Base-by-base conservation (phyloP, 2,329 filamentous ascomycete species). In the Emmonsia crescens region DNA sequence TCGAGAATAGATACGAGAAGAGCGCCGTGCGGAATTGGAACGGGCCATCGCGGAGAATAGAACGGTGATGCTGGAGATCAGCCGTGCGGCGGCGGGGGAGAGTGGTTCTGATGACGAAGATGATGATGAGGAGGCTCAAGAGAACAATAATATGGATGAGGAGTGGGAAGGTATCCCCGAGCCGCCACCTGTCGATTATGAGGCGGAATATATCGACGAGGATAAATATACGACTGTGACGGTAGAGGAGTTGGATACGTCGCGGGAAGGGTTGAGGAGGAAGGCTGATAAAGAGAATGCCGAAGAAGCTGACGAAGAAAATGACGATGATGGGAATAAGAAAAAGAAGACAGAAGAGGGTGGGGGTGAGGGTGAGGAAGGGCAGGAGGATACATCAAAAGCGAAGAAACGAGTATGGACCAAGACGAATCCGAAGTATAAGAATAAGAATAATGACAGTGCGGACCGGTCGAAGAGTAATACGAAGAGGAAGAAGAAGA, bases 191-290 rank as follows among this genome's bases (percentile, higher is more conserved):
- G 75, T 94, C 52, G 86, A 95, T 71, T 86, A 90, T 67, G 89
- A 96, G 73, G 91, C 93, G 67, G 91, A 97, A 74, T 99, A 96
- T 76, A 84, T 96, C 66, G 94, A 99, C 74, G 94, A 97, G 73
- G 93, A 96, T 74, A 89, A 89, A 72, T 96, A 91, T 73, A 97
- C 94, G 0, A 96, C 91, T 0, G 94, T 99, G 31, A 96, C 90
- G 0, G 86, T 99, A 1, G 93, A 96, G 73, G 88, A 89, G 12
- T 91, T 99, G 67, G 88, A 87, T 65, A 83, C 95, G 19, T 87
- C 88, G 14, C 84, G 85, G 66, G 85, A 91, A 61, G 89, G 89
- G 0, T 77, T 95, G 56, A 80, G 84, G 62, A 86, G 83, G 68
- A 79, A 80, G 2, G 74, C 72, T 58, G 68, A 73, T 60, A 70